Conservation (phyloP, 2,329 filamentous ascomycete genomes). For the Fusarium cicatricum region DNA sequence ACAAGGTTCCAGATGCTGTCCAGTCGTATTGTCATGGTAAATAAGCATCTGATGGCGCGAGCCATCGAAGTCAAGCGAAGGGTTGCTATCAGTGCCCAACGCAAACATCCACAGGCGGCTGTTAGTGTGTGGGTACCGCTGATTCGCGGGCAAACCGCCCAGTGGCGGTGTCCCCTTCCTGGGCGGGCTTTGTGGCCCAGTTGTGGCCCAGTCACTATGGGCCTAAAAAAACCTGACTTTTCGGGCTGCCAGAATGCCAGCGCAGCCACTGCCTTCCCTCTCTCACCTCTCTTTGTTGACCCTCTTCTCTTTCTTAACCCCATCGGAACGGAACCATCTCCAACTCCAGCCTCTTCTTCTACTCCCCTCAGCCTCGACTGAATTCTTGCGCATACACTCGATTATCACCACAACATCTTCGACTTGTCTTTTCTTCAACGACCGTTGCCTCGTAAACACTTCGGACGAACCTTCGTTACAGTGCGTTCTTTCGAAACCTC, state of each 20-base stretch:
- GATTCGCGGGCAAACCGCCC: constrained; percentile 21
- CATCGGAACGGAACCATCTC: constrained; percentile 40
- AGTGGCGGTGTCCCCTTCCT: constrained; percentile 41
- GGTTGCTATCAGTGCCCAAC: constrained; percentile 32
- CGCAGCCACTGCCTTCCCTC: constrained; percentile 35
- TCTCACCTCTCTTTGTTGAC: constrained; percentile 43
- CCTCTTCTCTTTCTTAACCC: constrained; percentile 40
- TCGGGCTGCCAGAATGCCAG: constrained; percentile 42
- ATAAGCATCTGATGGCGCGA: constrained; percentile 34
- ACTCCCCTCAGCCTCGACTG: constrained; percentile 40
- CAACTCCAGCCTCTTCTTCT: constrained; percentile 41
- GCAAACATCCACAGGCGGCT: constrained; percentile 25
- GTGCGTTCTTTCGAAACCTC: constrained; percentile 40
- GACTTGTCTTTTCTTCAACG: constrained; percentile 5
- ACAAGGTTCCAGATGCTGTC: neutral
- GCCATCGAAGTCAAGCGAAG: constrained; percentile 34
- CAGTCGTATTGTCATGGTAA: constrained; percentile 27
- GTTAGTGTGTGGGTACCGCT: constrained; percentile 42
- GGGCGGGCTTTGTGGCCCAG: constrained; percentile 5
- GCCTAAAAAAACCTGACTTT: constrained; percentile 45
- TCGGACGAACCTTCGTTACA: constrained; percentile 36
- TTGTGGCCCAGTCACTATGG: constrained; percentile 31
- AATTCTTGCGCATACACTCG: constrained; percentile 30
- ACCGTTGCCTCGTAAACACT: constrained; percentile 23
- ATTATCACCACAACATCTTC: constrained; percentile 17